Conservation (phyloP, 345 rosid genomes). For the Pugionium cornutum region DNA sequence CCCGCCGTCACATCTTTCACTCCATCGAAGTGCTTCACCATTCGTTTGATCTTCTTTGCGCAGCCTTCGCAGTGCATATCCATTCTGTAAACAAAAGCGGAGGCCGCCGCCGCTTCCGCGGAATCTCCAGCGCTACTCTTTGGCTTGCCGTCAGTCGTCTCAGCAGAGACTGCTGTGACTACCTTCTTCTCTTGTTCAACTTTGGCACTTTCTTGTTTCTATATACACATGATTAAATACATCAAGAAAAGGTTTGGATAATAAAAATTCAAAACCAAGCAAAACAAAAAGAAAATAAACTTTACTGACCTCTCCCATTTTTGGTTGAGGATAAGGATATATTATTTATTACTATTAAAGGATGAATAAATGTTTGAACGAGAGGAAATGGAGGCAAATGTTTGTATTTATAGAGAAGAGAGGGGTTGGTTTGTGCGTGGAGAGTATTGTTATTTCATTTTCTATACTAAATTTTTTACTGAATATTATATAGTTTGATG, state of each 20-base stretch:
- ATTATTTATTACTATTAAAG: background rate
- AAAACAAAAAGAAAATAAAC: background rate
- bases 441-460: constrained; percentile 21
- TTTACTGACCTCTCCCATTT: constrained; percentile 59
- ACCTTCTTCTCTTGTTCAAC: constrained; percentile 55
- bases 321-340: constrained; percentile 16
- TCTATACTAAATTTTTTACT: constrained; percentile 8
- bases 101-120: constrained; percentile 29
- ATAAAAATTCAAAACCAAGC: background rate
- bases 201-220: constrained; percentile 48
- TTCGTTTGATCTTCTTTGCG: constrained; percentile 62
- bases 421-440: constrained; percentile 3
- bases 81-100: constrained; percentile 53
- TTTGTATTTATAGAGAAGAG: constrained; percentile 47
- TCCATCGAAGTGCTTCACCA: constrained; percentile 51
- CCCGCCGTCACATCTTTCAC: constrained; percentile 71
- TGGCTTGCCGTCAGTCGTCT: constrained; percentile 46
- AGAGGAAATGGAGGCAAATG: constrained; percentile 38
- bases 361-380: constrained; percentile 35
- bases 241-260: background rate
- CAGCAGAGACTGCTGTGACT: constrained; percentile 36
- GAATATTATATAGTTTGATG: constrained; percentile 24
- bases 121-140: constrained; percentile 44
- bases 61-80: constrained; percentile 94
- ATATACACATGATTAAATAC: constrained; percentile 9